Evolutionary conservation across 2,329 filamentous ascomycete genomes (phyloP), one percentile per base, ranked within the genome.

Genomic region (Sporothrix phasma): DNA sequence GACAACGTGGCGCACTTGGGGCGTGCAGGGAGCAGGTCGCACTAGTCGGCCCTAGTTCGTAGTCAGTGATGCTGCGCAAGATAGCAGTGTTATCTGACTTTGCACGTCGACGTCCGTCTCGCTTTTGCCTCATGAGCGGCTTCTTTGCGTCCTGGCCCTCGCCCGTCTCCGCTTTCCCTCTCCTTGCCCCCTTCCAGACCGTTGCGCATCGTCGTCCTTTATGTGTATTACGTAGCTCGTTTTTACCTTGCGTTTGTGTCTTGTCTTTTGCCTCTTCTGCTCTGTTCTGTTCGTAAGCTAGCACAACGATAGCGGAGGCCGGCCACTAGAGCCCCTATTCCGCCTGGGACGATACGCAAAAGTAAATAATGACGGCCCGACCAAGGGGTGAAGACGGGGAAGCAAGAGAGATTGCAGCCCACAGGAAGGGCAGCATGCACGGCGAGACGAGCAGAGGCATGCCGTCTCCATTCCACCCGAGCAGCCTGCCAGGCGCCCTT

Each of bases 391-490:
- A 37, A 63, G 51, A 45, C 43, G 51, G 37, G 22, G 45, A 37
- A 61, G 24, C 58, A 60, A 46, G 53, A 62, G 22, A 39, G 15
- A 51, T 61, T 61, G 34, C 49, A 41, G 37, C 24, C 37, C 37
- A 37, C 37, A 41, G n/a, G 39, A 45, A 45, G 53, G 41, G 37
- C 51, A 37, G 54, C 39, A 29, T 34, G 49, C 45, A 26, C 59
- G 34, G 34, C 37, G 34, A 46, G 29, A 24, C 60, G 39, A 19
- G 41, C n/a, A 46, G 29, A 62, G 59, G 46, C 59, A 62, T 51
- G 59, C 46, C 41, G 22, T 29, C 59, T 56, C 43, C 59, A 62
- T 62, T 62, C 59, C 59, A 62, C 45, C 59, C 59, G 59, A 51
- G 37, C 45, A 62, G 31, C 59, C 59, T 62, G 19, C 59, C 26